Base-by-base conservation (phyloP, 2,329 filamentous ascomycete genomes). In the Ascochyta pisi region DNA sequence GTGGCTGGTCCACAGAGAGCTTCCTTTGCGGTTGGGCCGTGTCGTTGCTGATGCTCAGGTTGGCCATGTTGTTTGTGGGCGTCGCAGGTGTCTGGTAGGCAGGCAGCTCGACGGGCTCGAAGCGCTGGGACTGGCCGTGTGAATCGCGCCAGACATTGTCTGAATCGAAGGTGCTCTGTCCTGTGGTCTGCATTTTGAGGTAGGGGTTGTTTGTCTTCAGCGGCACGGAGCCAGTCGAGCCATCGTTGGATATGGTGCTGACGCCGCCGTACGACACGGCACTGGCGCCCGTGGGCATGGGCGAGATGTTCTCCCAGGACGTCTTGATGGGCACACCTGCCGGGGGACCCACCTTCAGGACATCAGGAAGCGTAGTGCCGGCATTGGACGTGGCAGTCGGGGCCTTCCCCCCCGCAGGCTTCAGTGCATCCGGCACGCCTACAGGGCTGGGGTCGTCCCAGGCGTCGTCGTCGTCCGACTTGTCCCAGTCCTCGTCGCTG, bases 191-290 rank as follows among this genome's bases (percentile, higher is more conserved):
- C 63, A 75, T 73, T 26, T 70, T 71, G 22, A 76, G 67, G 57
- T 80, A 80, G 8, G 79, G 78, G 51, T 80, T 80, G 57, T 79
- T 77, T 3, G 77, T 78, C 54, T 77, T 63, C 19, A 78, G 60
- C 1, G 72, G 69, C 31, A 70, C 51, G 3, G 72, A 73, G 19
- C 63, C 61, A 22, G 58, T 64, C 1, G 64, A 67, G 19, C 64
- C 64, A 23, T 63, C 64, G 37, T 62, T 64, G 0, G 74, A 75
- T 40, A 66, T 61, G 19, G 63, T 73, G 62, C 72, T 76, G 10
- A 52, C 59, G 19, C 65, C 64, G 27, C 70, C 66, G 33, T 63
- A 71, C 2, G 71, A 73, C 23, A 65, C 63, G 15, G 67, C 53
- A 33, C 62, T 70, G 22, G 69, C 62, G 9, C 71, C 69, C 2